Base-by-base conservation (phyloP, 1,284 basidiomycete species). In the Heliocybe sulcata region DNA sequence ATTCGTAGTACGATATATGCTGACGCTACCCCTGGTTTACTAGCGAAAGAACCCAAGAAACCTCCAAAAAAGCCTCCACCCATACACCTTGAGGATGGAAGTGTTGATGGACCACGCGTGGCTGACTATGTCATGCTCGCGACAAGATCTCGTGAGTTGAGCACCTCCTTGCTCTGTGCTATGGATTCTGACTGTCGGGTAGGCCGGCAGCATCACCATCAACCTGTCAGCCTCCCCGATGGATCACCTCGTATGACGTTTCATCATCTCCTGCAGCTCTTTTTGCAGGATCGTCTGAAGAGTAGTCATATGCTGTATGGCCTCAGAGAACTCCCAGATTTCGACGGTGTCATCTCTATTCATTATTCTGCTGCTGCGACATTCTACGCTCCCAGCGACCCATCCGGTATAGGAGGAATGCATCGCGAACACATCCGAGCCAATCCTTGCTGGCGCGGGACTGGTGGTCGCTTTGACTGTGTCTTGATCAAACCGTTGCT, bases 301-400 rank as follows among this genome's bases (percentile, higher is more conserved):
- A n/a, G 8, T 22, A 49, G 4, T 29, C 47, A 8, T 4, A 8
- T 26, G 22, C 22, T 23, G 10, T 16, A n/a, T n/a, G n/a, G n/a
- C 20, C 8, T 49, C 23, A 22, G 14, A 6, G 23, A 49, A 16
- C 4, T 25, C 12, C 47, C 47, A 6, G 20, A 6, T 6, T 49
- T 49, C 23, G 11, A 20, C n/a, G 47, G 23, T 4, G 10, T 11
- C 8, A 49, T 49, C 8, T 49, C 6, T 26, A 29, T 49, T 22
- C 27, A 49, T n/a, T 4, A 25, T 4, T 26, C 23, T 4, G 47
- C 47, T 25, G 27, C 47, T n/a, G 47, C 47, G 6, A 49, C 47
- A 25, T 49, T 49, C 47, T 49, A 49, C 25, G 47, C 47, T n/a
- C 47, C 47, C 3, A 49, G 47, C 27, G 47, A 49, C 16, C 23